A percentile compares a stretch with the other conserved stretches of the same genome.
Evolutionary conservation across 371 early-diverging fungal genomes (phyloP).

Genomic region (Conidiobolus incongruus): DNA sequence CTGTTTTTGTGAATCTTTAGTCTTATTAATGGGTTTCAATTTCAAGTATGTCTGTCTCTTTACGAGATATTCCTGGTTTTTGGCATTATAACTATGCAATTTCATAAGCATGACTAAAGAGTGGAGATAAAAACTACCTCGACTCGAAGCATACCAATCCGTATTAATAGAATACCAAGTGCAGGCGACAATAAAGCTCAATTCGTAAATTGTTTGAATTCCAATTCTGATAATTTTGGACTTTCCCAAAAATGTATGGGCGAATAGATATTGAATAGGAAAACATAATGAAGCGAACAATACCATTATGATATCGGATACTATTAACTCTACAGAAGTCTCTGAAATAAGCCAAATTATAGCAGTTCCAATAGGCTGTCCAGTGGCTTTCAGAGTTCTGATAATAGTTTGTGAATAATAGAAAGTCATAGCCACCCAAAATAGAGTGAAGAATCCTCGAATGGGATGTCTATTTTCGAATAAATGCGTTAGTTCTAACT

Average conservation of each 20-base stretch:
- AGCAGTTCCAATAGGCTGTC: conserved; percentile 30
- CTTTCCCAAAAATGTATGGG: too few relatives aligned
- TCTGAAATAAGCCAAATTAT: conserved; percentile 41
- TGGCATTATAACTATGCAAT: conserved; percentile 65
- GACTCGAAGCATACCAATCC: conserved; percentile 82
- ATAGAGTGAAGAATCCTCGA: conserved; percentile 77
- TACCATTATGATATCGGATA: conserved; percentile 43
- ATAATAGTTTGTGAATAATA: conserved; percentile 46
- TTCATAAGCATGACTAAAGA: conserved; percentile 86
- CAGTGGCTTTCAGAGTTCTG: conserved; percentile 38
- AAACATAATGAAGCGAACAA: conserved; percentile 4
- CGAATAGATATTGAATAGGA: neutral
- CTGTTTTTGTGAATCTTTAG: too few relatives aligned
- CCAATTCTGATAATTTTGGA: too few relatives aligned
- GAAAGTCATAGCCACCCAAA: conserved; percentile 72
- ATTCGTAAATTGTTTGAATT: too few relatives aligned
- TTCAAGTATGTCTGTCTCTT: too few relatives aligned
- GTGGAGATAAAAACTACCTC: conserved; percentile 71
- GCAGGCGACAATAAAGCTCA: too few relatives aligned
- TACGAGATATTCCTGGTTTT: conserved; percentile 47
- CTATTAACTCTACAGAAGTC: conserved; percentile 27
- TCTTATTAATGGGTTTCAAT: too few relatives aligned
- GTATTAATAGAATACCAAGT: too few relatives aligned
- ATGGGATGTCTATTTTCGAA: conserved; percentile 20
- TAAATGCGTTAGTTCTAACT: conserved; percentile 13